Base-by-base conservation (phyloP, 2,329 filamentous ascomycete genomes). In the Hypomyces rosellus region DNA sequence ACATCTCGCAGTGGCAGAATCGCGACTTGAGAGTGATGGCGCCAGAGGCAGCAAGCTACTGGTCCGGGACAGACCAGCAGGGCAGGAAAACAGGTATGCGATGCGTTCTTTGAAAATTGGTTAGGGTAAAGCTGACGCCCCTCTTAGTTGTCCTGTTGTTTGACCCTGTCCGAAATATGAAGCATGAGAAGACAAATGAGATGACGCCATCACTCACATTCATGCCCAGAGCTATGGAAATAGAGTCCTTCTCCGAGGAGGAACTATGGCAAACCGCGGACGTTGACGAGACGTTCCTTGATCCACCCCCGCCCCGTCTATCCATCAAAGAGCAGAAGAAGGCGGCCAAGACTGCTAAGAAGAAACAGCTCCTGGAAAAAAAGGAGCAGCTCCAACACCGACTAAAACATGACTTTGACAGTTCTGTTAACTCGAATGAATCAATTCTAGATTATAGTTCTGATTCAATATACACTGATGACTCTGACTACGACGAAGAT, bases 181-280 rank as follows among this genome's bases (percentile, higher is more conserved):
- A 11, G 11, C 45, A 62, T 18, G 50, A 55, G 9, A 55, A 51
- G 33, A 63, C 61, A 1, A 44, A 52, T 1, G 50, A 61, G 9
- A 20, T 48, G 9, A 59, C 47, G 0, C 59, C 55, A 0, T 60
- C 62, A 4, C 49, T 63, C 2, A 64, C 60, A 3, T 64, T 63
- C 18, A 63, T 64, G 60, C 62, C 62, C 5, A 50, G 62, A 18
- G 59, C 60, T 0, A 54, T 61, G 55, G 62, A 64, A 34, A 50
- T 63, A 11, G 61, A 63, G 44, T 60, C 60, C 1, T 64, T 59
- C n/a, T 55, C 61, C 1, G 57, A 62, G 1, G 62, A 64, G 2
- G 61, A 30, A 30, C 25, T 30, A 30, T 30, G 25, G 25, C 25
- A 6, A 30, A 30, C 25, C 8, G 25, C 25, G 62, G 59, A 56